Base-by-base conservation (phyloP, 306 rosid genomes). In the Mucuna pruriens region DNA sequence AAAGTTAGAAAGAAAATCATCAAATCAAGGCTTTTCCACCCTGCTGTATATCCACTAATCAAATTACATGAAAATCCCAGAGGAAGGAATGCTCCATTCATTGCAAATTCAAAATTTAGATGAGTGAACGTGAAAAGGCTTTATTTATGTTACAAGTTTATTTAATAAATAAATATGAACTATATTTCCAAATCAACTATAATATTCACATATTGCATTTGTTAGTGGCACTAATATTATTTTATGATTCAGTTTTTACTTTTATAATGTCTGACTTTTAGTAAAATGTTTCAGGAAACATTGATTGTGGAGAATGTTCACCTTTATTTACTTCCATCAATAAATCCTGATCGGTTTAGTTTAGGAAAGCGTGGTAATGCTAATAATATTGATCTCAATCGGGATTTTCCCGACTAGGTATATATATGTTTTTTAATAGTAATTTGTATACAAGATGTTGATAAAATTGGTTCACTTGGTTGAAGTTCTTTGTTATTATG, bases 351-450 rank as follows among this genome's bases (percentile, higher is more conserved):
- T 85, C 98, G 99, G 44, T 95, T 84, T 89, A 82, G 86, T 81
- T 84, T 93, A 75, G 81, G 88, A 83, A 91, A 60, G 48, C 99
- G 98, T 77, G 90, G 89, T 55, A 95, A 95, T 93, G 97, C 93
- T 33, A 93, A 93, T 63, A 82, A 89, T 67, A 77, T 95, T 87
- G 99, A 95, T 87, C 84, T 95, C 68, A 95, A 95, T 79, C 88
- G 99, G 78, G 97, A 95, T 83, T 95, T 93, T 88, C 99, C 99
- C 1, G 99, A 93, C 68, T 97, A 93, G 99, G 99, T 95, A 87
- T 77, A 3, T 70, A 31, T 62, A 8, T 7, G 61, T 7, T 16
- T 71, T 57, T 60, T 9, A 31, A 16, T 25, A 54, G 5, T 62
- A 20, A 48, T 63, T 67, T 58, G 81, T 20, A 55, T 78, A 62